Percentiles rank a stretch among this genome's conserved stretches.
Conservation (phyloP, 1,284 basidiomycete species). For the Naganishia albida region DNA sequence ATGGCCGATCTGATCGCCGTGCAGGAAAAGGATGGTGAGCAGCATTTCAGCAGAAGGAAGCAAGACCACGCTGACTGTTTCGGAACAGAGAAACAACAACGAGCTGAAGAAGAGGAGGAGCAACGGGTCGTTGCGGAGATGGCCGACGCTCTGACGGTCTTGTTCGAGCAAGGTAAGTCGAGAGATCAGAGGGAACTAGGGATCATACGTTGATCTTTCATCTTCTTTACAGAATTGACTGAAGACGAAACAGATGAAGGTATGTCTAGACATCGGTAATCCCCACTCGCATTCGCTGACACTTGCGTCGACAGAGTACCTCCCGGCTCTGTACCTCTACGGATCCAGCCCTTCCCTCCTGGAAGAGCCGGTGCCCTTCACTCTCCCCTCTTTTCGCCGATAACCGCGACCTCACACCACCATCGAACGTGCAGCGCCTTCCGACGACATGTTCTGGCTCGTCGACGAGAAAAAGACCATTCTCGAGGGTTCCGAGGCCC, state of each 20-base stretch:
- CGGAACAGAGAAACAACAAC: background rate
- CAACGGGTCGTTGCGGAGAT: background rate
- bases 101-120: background rate
- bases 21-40: background rate
- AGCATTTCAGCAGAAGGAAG: background rate
- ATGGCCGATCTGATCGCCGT: background rate
- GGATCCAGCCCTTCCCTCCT: constrained; percentile 2
- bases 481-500: too few relatives aligned
- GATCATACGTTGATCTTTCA: too few relatives aligned
- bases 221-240: background rate
- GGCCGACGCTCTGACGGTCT: background rate
- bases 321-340: background rate
- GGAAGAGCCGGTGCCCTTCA: constrained; percentile 15
- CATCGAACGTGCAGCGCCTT: background rate
- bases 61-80: background rate
- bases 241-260: background rate
- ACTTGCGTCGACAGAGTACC: background rate
- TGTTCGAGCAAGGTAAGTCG: background rate
- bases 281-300: too few relatives aligned
- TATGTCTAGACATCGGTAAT: too few relatives aligned
- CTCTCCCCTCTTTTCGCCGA: too few relatives aligned
- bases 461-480: too few relatives aligned
- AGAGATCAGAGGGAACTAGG: background rate
- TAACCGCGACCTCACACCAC: background rate
- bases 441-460: background rate